These are phyloP conservation scores for Candida nitratophila DNA, from an alignment of 805 yeast species.

Conservation along the genomic window DNA sequence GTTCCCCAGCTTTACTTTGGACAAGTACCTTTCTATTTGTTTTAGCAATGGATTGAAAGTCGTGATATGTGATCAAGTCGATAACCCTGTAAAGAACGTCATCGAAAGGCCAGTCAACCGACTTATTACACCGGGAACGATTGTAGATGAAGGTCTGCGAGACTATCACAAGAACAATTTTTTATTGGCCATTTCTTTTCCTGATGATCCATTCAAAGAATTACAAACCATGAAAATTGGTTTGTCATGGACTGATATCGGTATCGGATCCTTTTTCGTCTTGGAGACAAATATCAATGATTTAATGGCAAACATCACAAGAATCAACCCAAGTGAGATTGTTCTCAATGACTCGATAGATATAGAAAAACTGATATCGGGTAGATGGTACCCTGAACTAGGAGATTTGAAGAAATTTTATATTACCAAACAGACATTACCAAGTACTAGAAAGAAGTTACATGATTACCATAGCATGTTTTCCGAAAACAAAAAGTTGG, in stretches of 20 bases:
- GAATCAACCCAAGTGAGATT: constrained; percentile 80
- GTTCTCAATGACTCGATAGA: constrained; percentile 45
- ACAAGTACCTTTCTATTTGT: constrained; percentile 63
- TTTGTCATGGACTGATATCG: constrained; percentile 81
- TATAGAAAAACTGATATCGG: constrained; percentile 31
- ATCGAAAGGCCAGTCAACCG: constrained; percentile 68
- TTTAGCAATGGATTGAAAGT: constrained; percentile 69
- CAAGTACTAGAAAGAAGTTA: constrained; percentile 33
- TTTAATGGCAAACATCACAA: constrained; percentile 61
- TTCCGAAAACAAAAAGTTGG: constrained; percentile 22
- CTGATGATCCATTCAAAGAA: constrained; percentile 35
- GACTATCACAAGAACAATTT: constrained; percentile 68
- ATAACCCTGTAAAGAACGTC: constrained; percentile 19
- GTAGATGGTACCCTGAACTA: constrained; percentile 50
- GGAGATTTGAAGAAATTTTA: constrained; percentile 54
- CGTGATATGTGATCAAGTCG: constrained; percentile 72
- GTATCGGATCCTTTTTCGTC: constrained; percentile 71
- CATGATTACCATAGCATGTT: constrained; percentile 33
- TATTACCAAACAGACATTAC: constrained; percentile 43
- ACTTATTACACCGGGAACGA: constrained; percentile 87
- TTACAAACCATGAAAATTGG: constrained; percentile 47
- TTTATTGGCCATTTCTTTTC: constrained; percentile 58
- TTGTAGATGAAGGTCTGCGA: constrained; percentile 78
- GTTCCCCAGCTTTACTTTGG: constrained; percentile 68
- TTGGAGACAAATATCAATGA: constrained; percentile 56